Percentiles rank a stretch among this genome's conserved stretches.
phyloP scores from a whole-genome alignment of 768 basidiomycete genomes.

The Hygrocybe punicea region DNA sequence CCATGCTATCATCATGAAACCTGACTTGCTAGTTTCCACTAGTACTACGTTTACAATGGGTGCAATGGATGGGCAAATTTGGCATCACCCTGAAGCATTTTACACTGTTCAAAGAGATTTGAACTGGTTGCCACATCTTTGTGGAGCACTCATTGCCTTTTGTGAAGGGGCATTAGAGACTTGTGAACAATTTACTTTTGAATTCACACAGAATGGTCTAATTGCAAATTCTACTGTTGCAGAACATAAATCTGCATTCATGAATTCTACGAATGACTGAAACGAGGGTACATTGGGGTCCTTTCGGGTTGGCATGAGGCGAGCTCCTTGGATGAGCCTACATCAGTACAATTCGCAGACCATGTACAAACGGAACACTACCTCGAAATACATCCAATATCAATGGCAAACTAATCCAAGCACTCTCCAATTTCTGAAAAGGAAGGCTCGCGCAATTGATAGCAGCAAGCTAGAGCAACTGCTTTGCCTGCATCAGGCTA shows the following conservation, averaged over 20 bases:
- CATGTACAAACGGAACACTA: conserved; percentile 4
- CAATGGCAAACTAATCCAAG: neutral
- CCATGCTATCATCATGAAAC: conserved; percentile 16
- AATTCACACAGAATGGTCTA: conserved; percentile 16
- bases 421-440: no score
- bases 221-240: conserved; percentile 8
- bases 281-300: conserved; percentile 25
- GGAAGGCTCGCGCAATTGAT: neutral
- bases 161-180: conserved; percentile 23
- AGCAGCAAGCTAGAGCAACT: neutral
- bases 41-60: conserved; percentile 10
- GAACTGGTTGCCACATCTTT: conserved; percentile 15
- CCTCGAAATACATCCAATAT: neutral
- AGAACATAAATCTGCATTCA: conserved; percentile 8
- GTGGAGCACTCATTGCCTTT: conserved; percentile 20
- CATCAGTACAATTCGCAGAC: conserved; percentile 13
- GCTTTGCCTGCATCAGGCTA: neutral
- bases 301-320: conserved; percentile 4
- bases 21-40: conserved; percentile 17
- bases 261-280: conserved; percentile 21
- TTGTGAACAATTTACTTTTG: conserved; percentile 19
- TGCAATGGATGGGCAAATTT: conserved; percentile 20
- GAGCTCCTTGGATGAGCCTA: conserved; percentile 8
- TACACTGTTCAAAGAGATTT: conserved; percentile 10
- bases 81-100: conserved; percentile 20